These are phyloP conservation scores for Exserohilum turcica DNA, from an alignment of 2,329 filamentous ascomycete genomes.

Conservation along the genomic window DNA sequence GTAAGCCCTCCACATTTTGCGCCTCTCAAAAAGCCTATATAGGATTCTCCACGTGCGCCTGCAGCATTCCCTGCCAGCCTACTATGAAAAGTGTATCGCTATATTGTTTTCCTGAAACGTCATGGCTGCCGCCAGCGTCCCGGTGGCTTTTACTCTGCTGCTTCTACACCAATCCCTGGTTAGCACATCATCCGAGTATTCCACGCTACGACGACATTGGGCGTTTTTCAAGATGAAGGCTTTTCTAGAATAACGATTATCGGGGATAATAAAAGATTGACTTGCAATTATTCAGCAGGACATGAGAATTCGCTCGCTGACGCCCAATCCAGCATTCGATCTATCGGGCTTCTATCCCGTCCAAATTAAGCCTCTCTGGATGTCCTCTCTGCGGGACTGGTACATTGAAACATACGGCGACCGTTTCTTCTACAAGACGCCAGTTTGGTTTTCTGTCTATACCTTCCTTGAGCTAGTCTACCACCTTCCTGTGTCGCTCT, in stretches of 20 bases:
- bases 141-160: neutral
- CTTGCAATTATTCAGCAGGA: too few species aligned
- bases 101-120: too few species aligned
- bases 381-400: conserved; percentile 58
- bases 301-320: too few species aligned
- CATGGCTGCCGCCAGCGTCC: too few species aligned
- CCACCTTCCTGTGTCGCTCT: conserved; percentile 65
- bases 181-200: too few species aligned
- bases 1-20: conserved; percentile 44
- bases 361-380: conserved; percentile 55
- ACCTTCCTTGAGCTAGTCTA: conserved; percentile 64
- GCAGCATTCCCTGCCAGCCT: too few species aligned
- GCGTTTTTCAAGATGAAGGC: too few species aligned
- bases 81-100: too few species aligned
- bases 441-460: conserved; percentile 64
- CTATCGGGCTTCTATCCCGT: conserved; percentile 63
- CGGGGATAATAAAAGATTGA: too few species aligned
- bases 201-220: too few species aligned
- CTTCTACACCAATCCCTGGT: neutral
- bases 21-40: neutral
- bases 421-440: conserved; percentile 65
- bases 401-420: conserved; percentile 67
- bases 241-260: too few species aligned
- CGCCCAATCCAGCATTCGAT: conserved; percentile 64
- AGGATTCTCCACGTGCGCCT: neutral